phyloP scores from a whole-genome alignment of 2,329 filamentous ascomycete species.

The Sporothrix pseudoabietina region DNA sequence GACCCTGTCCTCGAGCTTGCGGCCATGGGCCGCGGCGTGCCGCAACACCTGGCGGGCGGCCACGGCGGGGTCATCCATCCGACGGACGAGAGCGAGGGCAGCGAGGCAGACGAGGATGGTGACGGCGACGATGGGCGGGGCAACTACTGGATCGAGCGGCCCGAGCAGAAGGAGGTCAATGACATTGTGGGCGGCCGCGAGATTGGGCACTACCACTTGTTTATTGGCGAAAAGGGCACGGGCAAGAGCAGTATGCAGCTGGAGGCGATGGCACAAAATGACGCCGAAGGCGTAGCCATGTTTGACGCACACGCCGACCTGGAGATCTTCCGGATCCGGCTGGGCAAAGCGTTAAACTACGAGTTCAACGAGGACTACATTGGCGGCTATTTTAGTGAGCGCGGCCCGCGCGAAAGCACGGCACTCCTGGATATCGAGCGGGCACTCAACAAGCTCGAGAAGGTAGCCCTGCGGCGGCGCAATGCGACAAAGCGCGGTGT shows the following conservation, averaged over 20 bases:
- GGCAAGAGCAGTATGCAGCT: constrained; percentile 96
- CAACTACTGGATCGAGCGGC: constrained; percentile 78
- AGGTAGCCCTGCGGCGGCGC: constrained; percentile 78
- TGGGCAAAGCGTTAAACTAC: constrained; percentile 93
- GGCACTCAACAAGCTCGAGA: constrained; percentile 96
- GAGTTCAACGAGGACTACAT: constrained; percentile 99
- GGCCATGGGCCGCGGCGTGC: constrained; percentile 61
- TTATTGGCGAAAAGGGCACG: constrained; percentile 93
- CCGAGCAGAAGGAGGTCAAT: constrained; percentile 81
- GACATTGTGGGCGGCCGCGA: constrained; percentile 74
- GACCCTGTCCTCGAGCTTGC: constrained; percentile 86
- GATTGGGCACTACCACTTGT: constrained; percentile 82
- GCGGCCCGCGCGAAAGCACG: constrained; percentile 86
- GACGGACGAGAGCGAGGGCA: constrained; percentile 40
- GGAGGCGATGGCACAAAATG: constrained; percentile 89
- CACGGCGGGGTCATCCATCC: constrained; percentile 8
- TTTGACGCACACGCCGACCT: constrained; percentile 94
- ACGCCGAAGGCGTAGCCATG: constrained; percentile 89
- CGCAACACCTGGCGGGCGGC: constrained; percentile 40
- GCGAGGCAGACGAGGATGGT: constrained; percentile 33
- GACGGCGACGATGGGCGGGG: constrained; percentile 1
- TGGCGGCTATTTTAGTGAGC: constrained; percentile 91
- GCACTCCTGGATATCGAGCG: constrained; percentile 93
- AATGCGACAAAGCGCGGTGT: constrained; percentile 53
- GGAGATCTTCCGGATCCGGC: constrained; percentile 89